phyloP scores from a whole-genome alignment of 495 filamentous ascomycete species.

The Haplographium delicatum region DNA sequence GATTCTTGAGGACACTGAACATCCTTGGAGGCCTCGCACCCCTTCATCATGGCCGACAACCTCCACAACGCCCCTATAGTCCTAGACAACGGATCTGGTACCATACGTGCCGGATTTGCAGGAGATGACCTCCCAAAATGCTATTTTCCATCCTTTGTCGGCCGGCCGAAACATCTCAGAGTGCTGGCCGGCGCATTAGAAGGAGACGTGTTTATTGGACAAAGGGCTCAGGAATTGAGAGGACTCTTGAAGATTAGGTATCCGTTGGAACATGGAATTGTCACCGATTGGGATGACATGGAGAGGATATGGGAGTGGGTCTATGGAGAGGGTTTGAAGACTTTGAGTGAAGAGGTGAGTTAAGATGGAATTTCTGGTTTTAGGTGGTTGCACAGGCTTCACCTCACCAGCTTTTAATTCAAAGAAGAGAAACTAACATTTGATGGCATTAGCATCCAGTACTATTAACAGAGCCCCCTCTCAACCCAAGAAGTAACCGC shows the following conservation, averaged over 20 bases:
- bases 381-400: not conserved
- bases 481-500: constrained; percentile 93
- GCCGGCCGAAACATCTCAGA: constrained; percentile 92
- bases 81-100: constrained; percentile 97
- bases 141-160: constrained; percentile 97
- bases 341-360: constrained; percentile 86
- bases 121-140: constrained; percentile 94
- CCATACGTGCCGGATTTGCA: constrained; percentile 94
- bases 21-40: not conserved
- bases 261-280: constrained; percentile 94
- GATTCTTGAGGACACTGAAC: too few relatives aligned
- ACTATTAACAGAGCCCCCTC: constrained; percentile 90
- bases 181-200: constrained; percentile 94
- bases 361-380: not conserved
- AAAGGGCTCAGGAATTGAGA: constrained; percentile 80
- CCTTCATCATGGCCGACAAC: constrained; percentile 64
- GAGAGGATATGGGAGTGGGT: constrained; percentile 92
- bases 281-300: constrained; percentile 99
- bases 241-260: constrained; percentile 93
- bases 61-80: constrained; percentile 97
- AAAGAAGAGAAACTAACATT: constrained; percentile 13
- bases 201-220: constrained; percentile 95
- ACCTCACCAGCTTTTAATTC: not conserved
- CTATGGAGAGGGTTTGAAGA: constrained; percentile 70
- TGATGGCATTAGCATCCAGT: constrained; percentile 69